Conservation (phyloP, 768 basidiomycete species). For the Rhodocollybia butyracea region DNA sequence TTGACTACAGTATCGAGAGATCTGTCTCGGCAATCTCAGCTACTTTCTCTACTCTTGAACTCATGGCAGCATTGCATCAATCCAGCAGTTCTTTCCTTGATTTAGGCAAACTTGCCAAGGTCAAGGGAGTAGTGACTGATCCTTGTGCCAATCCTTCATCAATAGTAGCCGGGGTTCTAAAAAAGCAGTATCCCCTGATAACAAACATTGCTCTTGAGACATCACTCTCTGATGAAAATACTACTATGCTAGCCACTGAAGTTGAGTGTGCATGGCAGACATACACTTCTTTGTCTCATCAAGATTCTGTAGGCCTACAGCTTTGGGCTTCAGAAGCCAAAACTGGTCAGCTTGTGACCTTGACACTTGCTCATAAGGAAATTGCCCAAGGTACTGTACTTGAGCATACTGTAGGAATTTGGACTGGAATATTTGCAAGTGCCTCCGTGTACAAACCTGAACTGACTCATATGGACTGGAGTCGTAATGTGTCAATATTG, state of each 20-base stretch:
- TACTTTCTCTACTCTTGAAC: neutral
- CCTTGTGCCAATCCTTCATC: neutral
- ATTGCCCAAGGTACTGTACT: constrained; percentile 9
- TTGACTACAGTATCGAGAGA: neutral
- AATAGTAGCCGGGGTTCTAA: neutral
- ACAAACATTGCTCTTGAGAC: neutral
- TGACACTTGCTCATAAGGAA: constrained; percentile 6
- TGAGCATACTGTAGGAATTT: constrained; percentile 2
- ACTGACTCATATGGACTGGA: no score
- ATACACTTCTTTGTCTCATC: neutral
- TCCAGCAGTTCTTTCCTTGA: neutral
- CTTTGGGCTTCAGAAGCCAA: constrained; percentile 4
- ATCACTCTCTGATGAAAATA: neutral
- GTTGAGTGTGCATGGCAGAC: constrained; percentile 11
- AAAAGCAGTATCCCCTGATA: neutral
- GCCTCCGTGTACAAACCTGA: no score
- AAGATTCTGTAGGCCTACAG: constrained; percentile 7
- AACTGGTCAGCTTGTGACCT: constrained; percentile 10
- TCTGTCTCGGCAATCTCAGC: neutral
- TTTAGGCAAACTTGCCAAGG: neutral
- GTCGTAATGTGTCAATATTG: no score
- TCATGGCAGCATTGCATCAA: no score
- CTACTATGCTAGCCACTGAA: neutral
- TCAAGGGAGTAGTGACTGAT: neutral
- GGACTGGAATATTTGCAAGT: no score